A percentile compares a stretch with the other conserved stretches of the same genome.
Evolutionary conservation across 352 stramenopile species (phyloP).

Genomic region (Hyaloperonospora brassicae): DNA sequence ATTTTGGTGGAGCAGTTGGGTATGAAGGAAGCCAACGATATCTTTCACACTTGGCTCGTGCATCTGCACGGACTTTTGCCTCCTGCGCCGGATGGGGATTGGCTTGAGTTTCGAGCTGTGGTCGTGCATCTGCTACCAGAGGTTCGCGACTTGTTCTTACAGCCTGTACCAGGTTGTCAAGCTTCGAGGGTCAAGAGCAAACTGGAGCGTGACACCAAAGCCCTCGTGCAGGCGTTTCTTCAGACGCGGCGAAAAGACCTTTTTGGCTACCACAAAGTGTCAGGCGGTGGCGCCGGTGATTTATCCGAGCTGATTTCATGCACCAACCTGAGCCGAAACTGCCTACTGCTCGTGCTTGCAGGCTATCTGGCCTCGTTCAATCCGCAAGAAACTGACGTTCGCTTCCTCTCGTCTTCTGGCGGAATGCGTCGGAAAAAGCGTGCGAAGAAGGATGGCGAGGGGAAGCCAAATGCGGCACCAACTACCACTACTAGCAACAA

Average conservation of each 20-base stretch:
- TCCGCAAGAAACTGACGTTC: constrained; percentile 58
- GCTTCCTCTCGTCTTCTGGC: constrained; percentile 61
- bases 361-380: constrained; percentile 76
- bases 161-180: constrained; percentile 9
- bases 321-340: constrained; percentile 53
- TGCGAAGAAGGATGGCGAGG: constrained; percentile 22
- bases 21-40: constrained; percentile 28
- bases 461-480: constrained; percentile 5
- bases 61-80: constrained; percentile 41
- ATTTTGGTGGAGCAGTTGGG: constrained; percentile 52
- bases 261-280: constrained; percentile 52
- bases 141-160: constrained; percentile 28
- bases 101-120: constrained; percentile 50
- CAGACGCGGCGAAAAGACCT: constrained; percentile 45
- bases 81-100: constrained; percentile 43
- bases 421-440: constrained; percentile 47
- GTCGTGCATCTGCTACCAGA: constrained; percentile 50
- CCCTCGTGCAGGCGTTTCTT: constrained; percentile 33
- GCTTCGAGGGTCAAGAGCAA: constrained; percentile 22
- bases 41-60: constrained; percentile 51
- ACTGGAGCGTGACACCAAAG: constrained; percentile 32
- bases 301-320: constrained; percentile 46
- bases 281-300: constrained; percentile 15
- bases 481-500: constrained; percentile 19
- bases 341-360: constrained; percentile 62